Conservation (phyloP, 108 stramenopile genomes). For the Schizochytrium sp. region DNA sequence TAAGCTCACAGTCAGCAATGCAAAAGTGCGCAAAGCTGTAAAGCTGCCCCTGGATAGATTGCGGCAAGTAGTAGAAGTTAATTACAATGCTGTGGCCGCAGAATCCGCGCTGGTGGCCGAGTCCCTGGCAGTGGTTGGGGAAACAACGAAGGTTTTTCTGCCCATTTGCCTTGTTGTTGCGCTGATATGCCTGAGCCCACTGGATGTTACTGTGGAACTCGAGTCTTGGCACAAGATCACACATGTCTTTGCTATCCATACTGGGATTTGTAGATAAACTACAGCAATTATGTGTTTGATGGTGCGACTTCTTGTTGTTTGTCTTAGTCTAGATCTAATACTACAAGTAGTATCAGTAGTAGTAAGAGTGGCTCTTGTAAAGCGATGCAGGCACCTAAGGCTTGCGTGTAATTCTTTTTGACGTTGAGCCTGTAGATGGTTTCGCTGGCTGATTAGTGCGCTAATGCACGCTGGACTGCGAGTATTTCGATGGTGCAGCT, state of each 20-base stretch:
- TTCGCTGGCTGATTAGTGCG: no score
- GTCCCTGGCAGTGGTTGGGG: slow-evolving; percentile 59
- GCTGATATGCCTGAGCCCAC: slow-evolving; percentile 54
- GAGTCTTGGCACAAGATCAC: neutral
- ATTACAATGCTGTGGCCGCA: slow-evolving; percentile 56
- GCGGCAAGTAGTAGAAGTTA: slow-evolving; percentile 55
- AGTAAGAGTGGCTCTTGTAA: no score
- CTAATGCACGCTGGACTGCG: no score
- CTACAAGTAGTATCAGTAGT: no score
- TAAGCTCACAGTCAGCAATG: slow-evolving; percentile 56
- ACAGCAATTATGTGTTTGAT: no score
- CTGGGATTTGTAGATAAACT: no score
- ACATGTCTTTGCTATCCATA: neutral
- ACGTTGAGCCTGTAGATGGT: no score
- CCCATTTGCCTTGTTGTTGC: slow-evolving; percentile 59
- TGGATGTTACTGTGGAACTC: slow-evolving; percentile 55
- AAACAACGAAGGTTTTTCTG: slow-evolving; percentile 57
- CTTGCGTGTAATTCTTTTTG: no score
- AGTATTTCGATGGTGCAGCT: no score
- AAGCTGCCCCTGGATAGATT: neutral
- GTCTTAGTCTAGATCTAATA: no score
- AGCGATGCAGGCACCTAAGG: no score
- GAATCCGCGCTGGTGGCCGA: slow-evolving; percentile 56
- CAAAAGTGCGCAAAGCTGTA: slow-evolving; percentile 57
- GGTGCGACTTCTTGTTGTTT: no score